These are phyloP conservation scores for Metschnikowia peoriensis DNA, from an alignment of 805 yeast species.

Conservation along the genomic window DNA sequence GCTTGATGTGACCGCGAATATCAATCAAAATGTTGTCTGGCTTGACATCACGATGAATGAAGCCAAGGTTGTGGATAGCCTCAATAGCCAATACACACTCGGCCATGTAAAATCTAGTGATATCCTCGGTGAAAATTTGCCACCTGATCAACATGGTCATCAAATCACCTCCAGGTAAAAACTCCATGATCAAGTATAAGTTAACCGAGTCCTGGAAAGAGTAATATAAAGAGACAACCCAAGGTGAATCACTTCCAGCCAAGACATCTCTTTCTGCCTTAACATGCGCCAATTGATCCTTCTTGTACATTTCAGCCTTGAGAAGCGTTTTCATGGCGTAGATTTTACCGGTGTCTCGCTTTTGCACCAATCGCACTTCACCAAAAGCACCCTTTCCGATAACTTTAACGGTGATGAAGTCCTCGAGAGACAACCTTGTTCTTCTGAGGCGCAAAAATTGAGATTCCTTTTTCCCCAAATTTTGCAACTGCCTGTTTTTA, in stretches of 20 bases:
- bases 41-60: constrained; percentile 95
- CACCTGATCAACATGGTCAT: constrained; percentile 96
- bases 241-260: constrained; percentile 84
- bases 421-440: constrained; percentile 78
- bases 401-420: constrained; percentile 84
- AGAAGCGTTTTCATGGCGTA: constrained; percentile 92
- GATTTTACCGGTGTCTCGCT: constrained; percentile 85
- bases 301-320: constrained; percentile 90
- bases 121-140: constrained; percentile 92
- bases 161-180: constrained; percentile 76
- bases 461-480: constrained; percentile 85
- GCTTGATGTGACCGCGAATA: constrained; percentile 66
- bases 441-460: constrained; percentile 81
- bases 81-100: constrained; percentile 95
- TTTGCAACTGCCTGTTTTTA: constrained; percentile 73
- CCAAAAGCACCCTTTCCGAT: constrained; percentile 98
- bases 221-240: constrained; percentile 82
- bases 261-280: constrained; percentile 95
- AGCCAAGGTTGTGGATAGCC: constrained; percentile 88
- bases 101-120: constrained; percentile 90
- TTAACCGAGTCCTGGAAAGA: constrained; percentile 79
- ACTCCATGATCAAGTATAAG: constrained; percentile 74
- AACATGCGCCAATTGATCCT: constrained; percentile 92
- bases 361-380: constrained; percentile 92
- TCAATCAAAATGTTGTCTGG: constrained; percentile 94